Conservation (phyloP, 768 basidiomycete genomes). For the Leccinum obscurum region DNA sequence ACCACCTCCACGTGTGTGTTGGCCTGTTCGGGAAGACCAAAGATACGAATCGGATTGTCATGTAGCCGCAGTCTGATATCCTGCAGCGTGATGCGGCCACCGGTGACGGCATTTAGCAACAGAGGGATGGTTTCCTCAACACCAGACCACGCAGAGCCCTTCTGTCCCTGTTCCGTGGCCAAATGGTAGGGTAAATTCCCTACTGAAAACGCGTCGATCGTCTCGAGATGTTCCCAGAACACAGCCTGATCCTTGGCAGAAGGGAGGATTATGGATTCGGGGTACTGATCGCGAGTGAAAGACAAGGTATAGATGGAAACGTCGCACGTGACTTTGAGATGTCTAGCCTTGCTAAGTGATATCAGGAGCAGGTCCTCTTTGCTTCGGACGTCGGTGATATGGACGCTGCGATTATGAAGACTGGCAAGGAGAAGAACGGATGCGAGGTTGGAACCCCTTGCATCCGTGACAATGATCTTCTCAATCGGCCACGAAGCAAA, state of each 20-base stretch:
- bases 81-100: conserved; percentile 77
- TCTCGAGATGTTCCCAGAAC: conserved; percentile 81
- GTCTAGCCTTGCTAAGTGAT: conserved; percentile 90
- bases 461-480: conserved; percentile 94
- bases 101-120: conserved; percentile 79
- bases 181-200: conserved; percentile 82
- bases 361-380: conserved; percentile 89
- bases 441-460: conserved; percentile 87
- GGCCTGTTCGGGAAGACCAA: conserved; percentile 82
- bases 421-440: conserved; percentile 93
- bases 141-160: conserved; percentile 71
- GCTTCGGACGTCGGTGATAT: conserved; percentile 86
- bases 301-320: conserved; percentile 91
- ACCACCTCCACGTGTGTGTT: conserved; percentile 93
- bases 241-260: conserved; percentile 73
- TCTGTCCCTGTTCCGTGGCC: conserved; percentile 58
- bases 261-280: conserved; percentile 63
- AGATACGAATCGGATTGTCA: conserved; percentile 92
- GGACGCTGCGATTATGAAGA: conserved; percentile 83
- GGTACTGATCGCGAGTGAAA: conserved; percentile 78
- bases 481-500: conserved; percentile 89
- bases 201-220: conserved; percentile 89
- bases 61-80: conserved; percentile 82
- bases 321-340: conserved; percentile 94
- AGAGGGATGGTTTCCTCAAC: conserved; percentile 86